Evolutionary conservation across 2,329 filamentous ascomycete species (phyloP).

Genomic region (Emericellopsis cladophorae): DNA sequence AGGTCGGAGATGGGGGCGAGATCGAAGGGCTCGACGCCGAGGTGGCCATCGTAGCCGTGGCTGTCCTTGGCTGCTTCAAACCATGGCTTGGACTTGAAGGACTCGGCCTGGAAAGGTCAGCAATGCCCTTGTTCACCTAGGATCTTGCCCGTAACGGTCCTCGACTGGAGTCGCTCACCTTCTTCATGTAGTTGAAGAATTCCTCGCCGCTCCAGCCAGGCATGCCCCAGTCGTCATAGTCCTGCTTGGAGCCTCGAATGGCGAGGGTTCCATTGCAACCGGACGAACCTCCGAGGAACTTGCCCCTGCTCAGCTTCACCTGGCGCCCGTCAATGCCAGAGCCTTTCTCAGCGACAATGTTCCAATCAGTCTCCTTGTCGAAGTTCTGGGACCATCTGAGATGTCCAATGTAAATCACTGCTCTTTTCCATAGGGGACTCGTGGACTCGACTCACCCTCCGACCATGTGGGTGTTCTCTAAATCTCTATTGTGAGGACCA

Average conservation of each 20-base stretch:
- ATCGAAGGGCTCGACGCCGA: conserved; percentile 45
- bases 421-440: background rate
- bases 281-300: conserved; percentile 34
- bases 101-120: conserved; percentile 28
- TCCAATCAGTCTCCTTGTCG: conserved; percentile 37
- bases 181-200: conserved; percentile 42
- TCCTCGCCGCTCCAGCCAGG: conserved; percentile 44
- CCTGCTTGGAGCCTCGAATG: conserved; percentile 32
- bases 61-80: conserved; percentile 32
- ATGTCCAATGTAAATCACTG: background rate
- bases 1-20: conserved; percentile 44
- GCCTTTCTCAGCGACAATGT: conserved; percentile 27
- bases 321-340: conserved; percentile 24
- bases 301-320: conserved; percentile 33
- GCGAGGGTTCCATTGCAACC: conserved; percentile 36
- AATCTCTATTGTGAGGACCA: conserved; percentile 24
- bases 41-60: conserved; percentile 37
- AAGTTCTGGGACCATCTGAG: conserved; percentile 29
- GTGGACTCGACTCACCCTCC: conserved; percentile 23
- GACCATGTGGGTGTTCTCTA: conserved; percentile 37
- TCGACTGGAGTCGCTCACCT: conserved; percentile 17
- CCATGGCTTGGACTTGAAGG: conserved; percentile 45
- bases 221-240: conserved; percentile 41
- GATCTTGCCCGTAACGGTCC: background rate
- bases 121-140: conserved; percentile 1